Base-by-base conservation (phyloP, 2,329 filamentous ascomycete species). In the Metarhizium humberi region DNA sequence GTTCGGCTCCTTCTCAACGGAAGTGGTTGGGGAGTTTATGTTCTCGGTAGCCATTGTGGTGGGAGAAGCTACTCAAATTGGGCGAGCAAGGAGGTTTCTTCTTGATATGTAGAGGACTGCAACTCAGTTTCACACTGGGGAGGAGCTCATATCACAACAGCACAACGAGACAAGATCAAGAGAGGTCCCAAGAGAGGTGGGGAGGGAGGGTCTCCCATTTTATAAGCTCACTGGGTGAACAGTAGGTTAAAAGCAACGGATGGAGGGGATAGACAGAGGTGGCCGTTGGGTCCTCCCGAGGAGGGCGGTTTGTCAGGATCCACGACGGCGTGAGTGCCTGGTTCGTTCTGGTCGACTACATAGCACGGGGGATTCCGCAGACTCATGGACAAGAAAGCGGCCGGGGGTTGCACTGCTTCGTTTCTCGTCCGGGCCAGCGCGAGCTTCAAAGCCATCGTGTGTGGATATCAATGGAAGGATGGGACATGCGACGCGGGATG, bases 1-100 rank as follows among this genome's bases (percentile, higher is more conserved):
- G 34, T 56, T 58, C 50, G 40, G 3, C 34, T 58, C 57, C 56
- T 64, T 64, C 43, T 62, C 62, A 50, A 53, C 30, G 50, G 30
- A 38, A 4, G 46, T 48, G 14, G 32, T 16, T n/a, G 30, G 32
- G 40, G 34, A 3, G 49, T 50, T 38, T 52, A 53, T 52, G 49
- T 59, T 50, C 48, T 58, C 59, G 16, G 54, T 52, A 18, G 55
- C 51, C 57, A 59, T 59, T 54, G 51, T 53, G 42, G 8, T 20
- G 20, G 25, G 4, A 29, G 20, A 29, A 16, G 6, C 42, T 18
- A 16, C 10, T 40, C 25, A 18, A 8, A 40, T 14, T 11, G 29
- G 25, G 30, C 16, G 45, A 46, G n/a, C 30, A 30, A 38, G 30
- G 10, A 52, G 18, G 25, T 18, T 48, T 29, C 18, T 29, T 48